Percentiles rank a stretch among this genome's conserved stretches.
Evolutionary conservation across 1,284 basidiomycete genomes (phyloP).

Genomic region (Sanghuangporus sanghuang): DNA sequence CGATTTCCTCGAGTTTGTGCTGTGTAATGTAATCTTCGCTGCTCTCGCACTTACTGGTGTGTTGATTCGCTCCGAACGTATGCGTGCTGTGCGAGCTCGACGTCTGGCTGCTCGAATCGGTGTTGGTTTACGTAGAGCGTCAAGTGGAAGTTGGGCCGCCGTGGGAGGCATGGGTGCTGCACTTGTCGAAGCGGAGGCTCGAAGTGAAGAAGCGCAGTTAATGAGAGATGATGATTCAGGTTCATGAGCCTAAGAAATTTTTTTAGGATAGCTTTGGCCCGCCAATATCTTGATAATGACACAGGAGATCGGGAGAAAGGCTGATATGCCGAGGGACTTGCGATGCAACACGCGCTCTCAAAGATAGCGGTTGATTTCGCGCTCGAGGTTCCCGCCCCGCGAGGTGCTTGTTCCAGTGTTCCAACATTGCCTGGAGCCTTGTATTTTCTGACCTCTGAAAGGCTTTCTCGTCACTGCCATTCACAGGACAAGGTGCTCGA

Average conservation of each 20-base stretch:
- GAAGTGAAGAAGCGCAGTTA: background rate
- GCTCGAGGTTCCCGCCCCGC: background rate
- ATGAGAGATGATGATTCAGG: slow-evolving; percentile 3
- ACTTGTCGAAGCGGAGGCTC: background rate
- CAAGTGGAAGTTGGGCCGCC: slow-evolving; percentile 14
- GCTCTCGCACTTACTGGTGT: slow-evolving; percentile 60
- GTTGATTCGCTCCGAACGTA: slow-evolving; percentile 59
- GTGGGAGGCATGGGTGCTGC: slow-evolving; percentile 13
- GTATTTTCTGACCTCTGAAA: no score
- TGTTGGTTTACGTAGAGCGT: slow-evolving; percentile 27
- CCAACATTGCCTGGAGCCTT: no score
- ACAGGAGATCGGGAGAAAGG: background rate
- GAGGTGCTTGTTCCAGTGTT: no score
- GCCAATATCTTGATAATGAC: no score
- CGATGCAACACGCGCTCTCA: background rate
- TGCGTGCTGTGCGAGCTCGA: slow-evolving; percentile 70
- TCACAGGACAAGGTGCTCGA: no score
- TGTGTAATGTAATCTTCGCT: slow-evolving; percentile 72
- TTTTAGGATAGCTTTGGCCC: no score
- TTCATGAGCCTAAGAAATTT: background rate
- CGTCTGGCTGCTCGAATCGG: slow-evolving; percentile 83
- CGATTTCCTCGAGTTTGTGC: slow-evolving; percentile 86
- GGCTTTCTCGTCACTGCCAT: no score
- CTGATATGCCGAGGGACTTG: background rate
- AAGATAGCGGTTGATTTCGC: background rate